Evolutionary conservation across 176 grass and related monocot genomes (phyloP).

Genomic region (Microstegium vimineum): DNA sequence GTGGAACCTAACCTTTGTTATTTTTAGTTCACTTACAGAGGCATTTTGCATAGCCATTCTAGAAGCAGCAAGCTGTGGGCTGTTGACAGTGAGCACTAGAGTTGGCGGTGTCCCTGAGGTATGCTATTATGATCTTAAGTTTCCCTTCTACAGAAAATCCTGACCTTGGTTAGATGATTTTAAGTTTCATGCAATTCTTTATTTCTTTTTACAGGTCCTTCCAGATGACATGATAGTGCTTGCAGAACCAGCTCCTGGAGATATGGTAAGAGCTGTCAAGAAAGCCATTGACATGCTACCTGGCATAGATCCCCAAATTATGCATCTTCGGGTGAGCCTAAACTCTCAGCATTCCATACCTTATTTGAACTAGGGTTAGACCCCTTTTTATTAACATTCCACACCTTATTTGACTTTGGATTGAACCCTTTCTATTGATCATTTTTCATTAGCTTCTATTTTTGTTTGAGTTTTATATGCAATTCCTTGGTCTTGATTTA

Average conservation of each 20-base stretch:
- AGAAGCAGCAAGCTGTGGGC: constrained; percentile 92
- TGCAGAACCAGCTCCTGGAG: constrained; percentile 71
- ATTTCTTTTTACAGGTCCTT: constrained; percentile 62
- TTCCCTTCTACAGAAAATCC: constrained; percentile 2
- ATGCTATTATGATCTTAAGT: constrained; percentile 2
- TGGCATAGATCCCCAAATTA: constrained; percentile 71
- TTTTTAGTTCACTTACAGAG: constrained; percentile 89
- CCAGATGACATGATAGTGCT: constrained; percentile 98
- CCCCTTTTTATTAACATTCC: no score
- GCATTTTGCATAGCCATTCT: constrained; percentile 99
- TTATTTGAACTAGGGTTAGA: no score
- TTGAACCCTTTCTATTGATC: neutral
- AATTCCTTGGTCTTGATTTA: constrained; percentile 12
- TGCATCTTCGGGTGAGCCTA: constrained; percentile 61
- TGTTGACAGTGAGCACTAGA: constrained; percentile 94
- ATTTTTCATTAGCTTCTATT: neutral
- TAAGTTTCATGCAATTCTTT: neutral
- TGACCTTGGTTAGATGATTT: neutral
- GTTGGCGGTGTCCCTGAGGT: constrained; percentile 93
- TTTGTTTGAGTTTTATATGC: neutral
- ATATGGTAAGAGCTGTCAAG: constrained; percentile 74
- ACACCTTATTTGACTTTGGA: neutral
- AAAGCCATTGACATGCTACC: constrained; percentile 85
- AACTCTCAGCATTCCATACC: constrained; percentile 4
- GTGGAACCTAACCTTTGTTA: neutral